phyloP scores from a whole-genome alignment of 2,329 filamentous ascomycete species.

The Colletotrichum tamarilloi region DNA sequence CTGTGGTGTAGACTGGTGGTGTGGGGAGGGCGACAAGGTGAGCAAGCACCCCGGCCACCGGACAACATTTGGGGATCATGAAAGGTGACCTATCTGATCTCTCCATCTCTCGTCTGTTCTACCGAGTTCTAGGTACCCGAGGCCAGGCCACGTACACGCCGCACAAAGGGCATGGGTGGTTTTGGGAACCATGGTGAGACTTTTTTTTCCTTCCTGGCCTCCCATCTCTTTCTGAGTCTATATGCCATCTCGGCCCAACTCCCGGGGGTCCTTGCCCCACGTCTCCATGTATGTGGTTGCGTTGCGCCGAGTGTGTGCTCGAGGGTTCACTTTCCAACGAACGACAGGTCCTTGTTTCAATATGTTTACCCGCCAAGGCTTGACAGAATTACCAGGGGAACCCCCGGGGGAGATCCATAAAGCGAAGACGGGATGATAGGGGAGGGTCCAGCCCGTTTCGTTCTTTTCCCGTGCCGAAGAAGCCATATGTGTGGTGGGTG shows the following conservation, averaged over 20 bases:
- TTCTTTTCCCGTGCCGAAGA: neutral
- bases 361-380: slow-evolving; percentile 30
- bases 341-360: slow-evolving; percentile 31
- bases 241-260: slow-evolving; percentile 23
- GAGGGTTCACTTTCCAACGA: slow-evolving; percentile 9
- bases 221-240: neutral
- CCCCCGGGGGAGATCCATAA: neutral
- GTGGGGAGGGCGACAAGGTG: neutral
- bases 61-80: slow-evolving; percentile 27
- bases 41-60: slow-evolving; percentile 5
- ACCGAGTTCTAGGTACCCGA: slow-evolving; percentile 2
- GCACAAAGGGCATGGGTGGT: slow-evolving; percentile 22
- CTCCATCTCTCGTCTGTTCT: slow-evolving; percentile 9
- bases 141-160: slow-evolving; percentile 7
- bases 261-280: slow-evolving; percentile 21
- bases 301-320: slow-evolving; percentile 4
- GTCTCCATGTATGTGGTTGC: slow-evolving; percentile 8
- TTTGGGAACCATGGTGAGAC: slow-evolving; percentile 30
- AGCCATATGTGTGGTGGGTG: neutral
- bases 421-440: slow-evolving; percentile 31
- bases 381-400: slow-evolving; percentile 4
- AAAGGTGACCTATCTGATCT: slow-evolving; percentile 6
- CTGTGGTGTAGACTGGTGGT: neutral
- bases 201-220: neutral
- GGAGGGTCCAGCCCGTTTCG: neutral